Conservation (phyloP, 306 rosid genomes). For the Cicer cuneatum region DNA sequence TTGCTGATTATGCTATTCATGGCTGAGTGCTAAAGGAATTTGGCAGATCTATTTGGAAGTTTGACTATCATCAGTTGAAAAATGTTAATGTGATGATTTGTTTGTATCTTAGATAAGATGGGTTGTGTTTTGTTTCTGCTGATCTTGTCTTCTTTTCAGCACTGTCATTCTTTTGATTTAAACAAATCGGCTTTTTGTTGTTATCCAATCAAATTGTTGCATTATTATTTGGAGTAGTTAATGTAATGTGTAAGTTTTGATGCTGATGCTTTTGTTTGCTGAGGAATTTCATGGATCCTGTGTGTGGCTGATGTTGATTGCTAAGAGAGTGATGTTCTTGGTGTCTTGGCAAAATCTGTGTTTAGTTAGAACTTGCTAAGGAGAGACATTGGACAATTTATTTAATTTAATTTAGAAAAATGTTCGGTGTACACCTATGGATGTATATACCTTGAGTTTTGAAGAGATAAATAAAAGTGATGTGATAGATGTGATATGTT, state of each 20-base stretch:
- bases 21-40: background rate
- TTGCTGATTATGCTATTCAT: background rate
- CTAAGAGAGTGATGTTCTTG: background rate
- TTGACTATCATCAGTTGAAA: background rate
- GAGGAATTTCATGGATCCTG: conserved; percentile 16
- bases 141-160: conserved; percentile 16
- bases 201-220: background rate
- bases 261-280: conserved; percentile 26
- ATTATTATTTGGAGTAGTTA: conserved; percentile 16
- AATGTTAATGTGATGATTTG: background rate
- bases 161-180: background rate
- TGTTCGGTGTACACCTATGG: too few relatives aligned
- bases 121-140: conserved; percentile 32
- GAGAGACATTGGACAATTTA: too few relatives aligned
- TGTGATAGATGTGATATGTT: too few relatives aligned
- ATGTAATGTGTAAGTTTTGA: background rate
- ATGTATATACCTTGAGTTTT: too few relatives aligned
- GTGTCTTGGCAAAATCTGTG: background rate
- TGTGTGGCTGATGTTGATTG: background rate
- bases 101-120: conserved; percentile 17
- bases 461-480: too few relatives aligned
- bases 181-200: background rate
- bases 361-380: conserved; percentile 10
- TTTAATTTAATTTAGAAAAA: too few relatives aligned
- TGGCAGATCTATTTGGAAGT: conserved; percentile 26